Conservation (phyloP, 2,329 filamentous ascomycete species). For the Cordyceps tenuipes region DNA sequence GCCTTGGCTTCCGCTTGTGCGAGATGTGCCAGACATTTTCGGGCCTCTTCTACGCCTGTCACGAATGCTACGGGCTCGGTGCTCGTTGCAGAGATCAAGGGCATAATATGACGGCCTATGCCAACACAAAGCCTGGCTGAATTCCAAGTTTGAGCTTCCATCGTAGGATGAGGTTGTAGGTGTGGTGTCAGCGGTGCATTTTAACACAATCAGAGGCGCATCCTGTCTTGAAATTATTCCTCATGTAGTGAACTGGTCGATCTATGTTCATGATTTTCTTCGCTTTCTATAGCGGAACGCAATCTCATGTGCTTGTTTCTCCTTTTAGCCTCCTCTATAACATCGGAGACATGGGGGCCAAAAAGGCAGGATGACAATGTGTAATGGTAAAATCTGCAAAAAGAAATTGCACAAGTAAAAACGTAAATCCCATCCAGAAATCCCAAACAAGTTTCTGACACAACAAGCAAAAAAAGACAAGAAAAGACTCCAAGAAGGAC, state of each 20-base stretch:
- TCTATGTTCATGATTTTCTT: slow-evolving; percentile 6
- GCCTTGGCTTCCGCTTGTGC: too few relatives aligned
- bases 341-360: background rate
- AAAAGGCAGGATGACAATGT: background rate
- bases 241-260: background rate
- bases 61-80: too few relatives aligned
- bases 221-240: background rate
- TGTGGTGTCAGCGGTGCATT: background rate
- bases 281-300: slow-evolving; percentile 6
- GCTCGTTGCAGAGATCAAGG: too few relatives aligned
- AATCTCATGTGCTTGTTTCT: slow-evolving; percentile 2
- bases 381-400: background rate
- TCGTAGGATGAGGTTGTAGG: too few relatives aligned
- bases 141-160: too few relatives aligned
- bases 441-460: slow-evolving; percentile 4
- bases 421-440: slow-evolving; percentile 7
- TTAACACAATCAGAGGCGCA: background rate
- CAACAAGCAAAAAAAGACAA: background rate
- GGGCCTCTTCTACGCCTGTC: too few relatives aligned
- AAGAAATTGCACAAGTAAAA: background rate
- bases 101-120: too few relatives aligned
- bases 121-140: too few relatives aligned
- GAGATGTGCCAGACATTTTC: too few relatives aligned
- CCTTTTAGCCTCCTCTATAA: background rate
- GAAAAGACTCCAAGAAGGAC: slow-evolving; percentile 3